Percentiles rank a stretch among this genome's conserved stretches.
Conservation (phyloP, 345 rosid species). For the Gossypium turneri region DNA sequence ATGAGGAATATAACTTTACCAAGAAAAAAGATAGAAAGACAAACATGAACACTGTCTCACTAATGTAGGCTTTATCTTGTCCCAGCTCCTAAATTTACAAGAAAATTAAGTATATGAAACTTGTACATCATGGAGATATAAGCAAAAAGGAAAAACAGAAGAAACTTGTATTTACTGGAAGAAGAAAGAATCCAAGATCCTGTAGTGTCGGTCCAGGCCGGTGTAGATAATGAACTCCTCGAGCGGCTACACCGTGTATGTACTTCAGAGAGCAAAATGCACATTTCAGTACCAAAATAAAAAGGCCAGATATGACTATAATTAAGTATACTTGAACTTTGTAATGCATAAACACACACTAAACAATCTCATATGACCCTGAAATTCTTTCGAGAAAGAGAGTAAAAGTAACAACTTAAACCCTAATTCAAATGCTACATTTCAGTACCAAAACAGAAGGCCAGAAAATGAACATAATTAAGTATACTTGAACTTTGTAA, state of each 20-base stretch:
- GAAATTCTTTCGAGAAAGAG: neutral
- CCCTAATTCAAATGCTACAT: no score
- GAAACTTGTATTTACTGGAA: slow-evolving; percentile 57
- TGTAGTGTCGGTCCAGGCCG: slow-evolving; percentile 79
- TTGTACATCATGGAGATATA: neutral
- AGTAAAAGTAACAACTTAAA: no score
- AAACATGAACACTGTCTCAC: slow-evolving; percentile 70
- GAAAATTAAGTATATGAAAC: slow-evolving; percentile 12
- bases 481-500: neutral
- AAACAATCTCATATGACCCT: no score
- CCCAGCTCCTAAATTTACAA: slow-evolving; percentile 78
- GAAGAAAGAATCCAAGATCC: slow-evolving; percentile 82
- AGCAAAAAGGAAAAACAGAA: slow-evolving; percentile 2
- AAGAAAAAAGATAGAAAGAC: slow-evolving; percentile 66
- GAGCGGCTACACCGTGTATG: slow-evolving; percentile 80
- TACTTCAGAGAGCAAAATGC: slow-evolving; percentile 46
- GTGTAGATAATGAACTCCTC: slow-evolving; percentile 93
- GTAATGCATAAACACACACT: no score
- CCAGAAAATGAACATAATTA: no score
- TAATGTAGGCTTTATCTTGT: slow-evolving; percentile 82
- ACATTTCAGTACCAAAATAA: neutral
- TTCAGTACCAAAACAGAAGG: no score
- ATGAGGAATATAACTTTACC: slow-evolving; percentile 47
- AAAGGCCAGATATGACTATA: neutral
- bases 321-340: neutral